Percentiles rank a stretch among this genome's conserved stretches.
These are phyloP conservation scores for Dianthus caryophyllus DNA, from an alignment of 148 eudicot genomes.

Conservation along the genomic window DNA sequence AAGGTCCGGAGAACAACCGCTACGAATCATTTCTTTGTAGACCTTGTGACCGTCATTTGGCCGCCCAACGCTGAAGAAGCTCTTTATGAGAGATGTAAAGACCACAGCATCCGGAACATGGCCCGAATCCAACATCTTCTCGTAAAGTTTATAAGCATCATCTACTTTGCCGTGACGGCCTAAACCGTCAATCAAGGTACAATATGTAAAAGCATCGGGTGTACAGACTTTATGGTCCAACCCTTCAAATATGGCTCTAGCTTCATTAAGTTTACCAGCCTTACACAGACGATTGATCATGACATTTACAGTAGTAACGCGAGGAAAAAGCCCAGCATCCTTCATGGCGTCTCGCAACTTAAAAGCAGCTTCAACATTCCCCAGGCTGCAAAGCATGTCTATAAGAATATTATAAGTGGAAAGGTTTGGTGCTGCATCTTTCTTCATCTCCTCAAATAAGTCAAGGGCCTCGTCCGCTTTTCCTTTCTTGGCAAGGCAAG, in stretches of 20 bases:
- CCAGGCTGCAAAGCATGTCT: constrained; percentile 66
- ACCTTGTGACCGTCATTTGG: constrained; percentile 82
- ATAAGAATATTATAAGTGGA: constrained; percentile 73
- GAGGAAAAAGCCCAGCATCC: constrained; percentile 63
- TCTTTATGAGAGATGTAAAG: constrained; percentile 79
- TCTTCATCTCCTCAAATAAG: constrained; percentile 67
- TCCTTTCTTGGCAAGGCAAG: constrained; percentile 78
- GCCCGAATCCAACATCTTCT: constrained; percentile 73
- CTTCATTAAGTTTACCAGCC: constrained; percentile 67
- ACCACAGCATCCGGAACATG: constrained; percentile 61
- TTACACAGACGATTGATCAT: constrained; percentile 87
- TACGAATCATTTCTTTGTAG: constrained; percentile 83
- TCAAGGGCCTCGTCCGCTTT: constrained; percentile 60
- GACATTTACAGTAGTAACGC: constrained; percentile 68
- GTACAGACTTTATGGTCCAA: constrained; percentile 67
- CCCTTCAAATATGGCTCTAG: constrained; percentile 65
- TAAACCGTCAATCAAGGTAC: constrained; percentile 82
- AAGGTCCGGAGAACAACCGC: constrained; percentile 64
- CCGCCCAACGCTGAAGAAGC: constrained; percentile 64
- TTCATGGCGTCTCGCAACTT: constrained; percentile 62
- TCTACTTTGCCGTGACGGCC: constrained; percentile 77
- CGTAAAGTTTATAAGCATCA: constrained; percentile 81
- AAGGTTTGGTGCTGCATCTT: constrained; percentile 72
- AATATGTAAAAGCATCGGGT: constrained; percentile 69
- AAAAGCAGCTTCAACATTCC: constrained; percentile 66